Base-by-base conservation (phyloP, 1,284 basidiomycete species). In the Ustilago trichophora region DNA sequence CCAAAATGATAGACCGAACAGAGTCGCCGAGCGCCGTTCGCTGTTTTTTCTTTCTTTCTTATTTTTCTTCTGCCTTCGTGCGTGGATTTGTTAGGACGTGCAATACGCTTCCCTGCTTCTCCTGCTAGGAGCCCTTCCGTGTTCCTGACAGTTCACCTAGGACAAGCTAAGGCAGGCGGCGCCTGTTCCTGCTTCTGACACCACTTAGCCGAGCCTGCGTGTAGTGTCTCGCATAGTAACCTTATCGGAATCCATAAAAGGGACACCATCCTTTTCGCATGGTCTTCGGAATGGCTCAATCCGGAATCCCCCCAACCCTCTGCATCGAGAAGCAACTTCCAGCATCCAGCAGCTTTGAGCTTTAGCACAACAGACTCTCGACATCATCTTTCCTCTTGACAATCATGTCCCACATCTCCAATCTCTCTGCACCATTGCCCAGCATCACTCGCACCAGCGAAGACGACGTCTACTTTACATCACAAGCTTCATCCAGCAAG, bases 361-460 rank as follows among this genome's bases (percentile, higher is more conserved):
- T n/a, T n/a, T n/a, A n/a, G n/a, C n/a, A n/a, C n/a, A n/a, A n/a
- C n/a, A n/a, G n/a, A 18, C 21, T 35, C 5, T 31, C 34, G 12
- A n/a, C 19, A 26, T 13, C 34, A 7, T 31, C 27, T 43, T 40
- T 27, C 40, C 36, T 52, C 38, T 35, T 26, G 42, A 45, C 40
- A 48, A 56, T 48, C 53, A 63, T 63, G 59, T 52, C 59, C 52
- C 59, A 63, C 34, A 22, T 52, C n/a, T 63, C 53, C 24, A 31
- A 56, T 44, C 38, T 44, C 27, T 52, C 59, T 15, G 34, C 34
- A 18, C 52, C 52, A 13, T n/a, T 56, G 3, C 53, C 59, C 35
- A 43, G 16, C 40, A 38, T 32, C 44, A 47, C 42, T 22, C 51
- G 26, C 40, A 43, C 25, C 34, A 52, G 33, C 22, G 40, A 44